Evolutionary conservation across 202 grass and related monocot species (phyloP), one percentile per base, ranked within the genome.

Genomic region (Saccharum hybrid): DNA sequence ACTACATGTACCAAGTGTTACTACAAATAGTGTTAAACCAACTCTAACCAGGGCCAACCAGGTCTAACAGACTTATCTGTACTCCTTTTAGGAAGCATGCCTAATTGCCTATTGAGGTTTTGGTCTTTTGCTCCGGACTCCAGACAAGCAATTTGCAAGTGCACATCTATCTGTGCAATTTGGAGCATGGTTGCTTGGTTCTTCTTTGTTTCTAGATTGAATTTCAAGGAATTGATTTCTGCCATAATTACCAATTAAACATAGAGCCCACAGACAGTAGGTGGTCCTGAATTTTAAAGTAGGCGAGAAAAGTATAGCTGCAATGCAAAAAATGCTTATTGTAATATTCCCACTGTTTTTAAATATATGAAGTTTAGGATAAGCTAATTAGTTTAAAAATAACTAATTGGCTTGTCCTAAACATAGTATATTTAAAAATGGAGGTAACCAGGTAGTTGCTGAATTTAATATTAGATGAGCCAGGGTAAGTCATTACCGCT

Each of bases 211-310:
- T 62, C 14, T 31, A 33, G 37, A 70, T 30, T 45, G 4, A 33
- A 26, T 65, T 85, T 14, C 22, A 14, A 41, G 67, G 63, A 48
- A 83, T 72, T 42, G 2, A 56, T 71, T 77, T 45, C 18, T 84
- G 15, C 10, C 31, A 39, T 54, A 37, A 57, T 18, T 38, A 57
- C 19, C 8, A 64, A 28, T 19, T 45, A 45, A 77, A 34, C 3
- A 13, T 45, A 73, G 34, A 71, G 23, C 18, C 66, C 3, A 49
- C 3, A 38, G 26, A 26, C 3, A 77, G 30, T 38, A 60, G 57
- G 62, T n/a, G 37, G 42, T 30, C 69, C 69, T 72, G 41, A 48
- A 72, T 43, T 63, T 9, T 22, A 60, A 10, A 15, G 37, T 63
- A 63, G 22, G 14, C 1, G 0, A 63, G 37, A 38, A 76, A 63